Percentiles rank a stretch among this genome's conserved stretches.
phyloP scores from a whole-genome alignment of 768 basidiomycete species.

The Boletus huronensis region DNA sequence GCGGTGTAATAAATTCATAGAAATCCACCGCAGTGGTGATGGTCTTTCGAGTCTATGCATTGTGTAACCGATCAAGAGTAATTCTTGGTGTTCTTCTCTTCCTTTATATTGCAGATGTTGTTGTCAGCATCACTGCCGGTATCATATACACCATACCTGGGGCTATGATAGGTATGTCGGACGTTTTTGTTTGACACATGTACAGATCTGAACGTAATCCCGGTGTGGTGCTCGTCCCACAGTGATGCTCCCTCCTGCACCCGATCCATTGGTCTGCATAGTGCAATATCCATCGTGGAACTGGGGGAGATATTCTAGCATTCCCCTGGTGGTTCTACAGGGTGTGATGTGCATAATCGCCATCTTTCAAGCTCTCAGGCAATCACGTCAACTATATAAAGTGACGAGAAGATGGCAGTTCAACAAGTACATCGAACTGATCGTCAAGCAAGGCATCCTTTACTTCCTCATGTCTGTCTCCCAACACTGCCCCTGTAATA shows the following conservation, averaged over 20 bases:
- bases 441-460: slow-evolving; percentile 4
- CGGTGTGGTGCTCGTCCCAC: neutral
- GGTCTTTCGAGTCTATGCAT: slow-evolving; percentile 11
- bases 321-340: slow-evolving; percentile 3
- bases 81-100: neutral
- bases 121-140: neutral
- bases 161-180: neutral
- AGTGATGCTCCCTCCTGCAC: neutral
- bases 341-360: slow-evolving; percentile 6
- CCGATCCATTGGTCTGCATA: slow-evolving; percentile 1
- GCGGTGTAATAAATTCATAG: neutral
- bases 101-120: neutral
- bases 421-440: slow-evolving; percentile 8
- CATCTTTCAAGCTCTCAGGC: neutral
- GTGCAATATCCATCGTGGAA: slow-evolving; percentile 6
- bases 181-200: neutral
- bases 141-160: neutral
- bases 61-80: neutral
- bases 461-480: slow-evolving; percentile 8
- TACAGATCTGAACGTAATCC: neutral
- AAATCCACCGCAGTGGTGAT: slow-evolving; percentile 3
- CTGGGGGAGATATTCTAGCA: neutral
- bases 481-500: too few species aligned
- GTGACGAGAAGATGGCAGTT: slow-evolving; percentile 1
- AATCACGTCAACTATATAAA: neutral